Percentiles rank a stretch among this genome's conserved stretches.
phyloP scores from a whole-genome alignment of 306 rosid species.

The Corylus americana region DNA sequence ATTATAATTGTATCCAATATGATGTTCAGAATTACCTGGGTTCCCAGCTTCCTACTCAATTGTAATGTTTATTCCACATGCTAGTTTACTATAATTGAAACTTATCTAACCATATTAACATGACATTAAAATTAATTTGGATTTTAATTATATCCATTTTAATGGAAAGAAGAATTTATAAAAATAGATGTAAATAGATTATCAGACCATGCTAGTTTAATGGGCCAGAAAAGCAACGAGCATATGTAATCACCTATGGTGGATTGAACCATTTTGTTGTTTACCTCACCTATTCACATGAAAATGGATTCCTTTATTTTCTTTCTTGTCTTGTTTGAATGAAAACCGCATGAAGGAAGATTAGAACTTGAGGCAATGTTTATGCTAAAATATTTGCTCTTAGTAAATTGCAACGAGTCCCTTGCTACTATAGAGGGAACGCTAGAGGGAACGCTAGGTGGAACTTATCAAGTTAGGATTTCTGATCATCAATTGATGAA shows the following conservation, averaged over 20 bases:
- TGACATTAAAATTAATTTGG: not conserved
- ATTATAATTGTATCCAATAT: not conserved
- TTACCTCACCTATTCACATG: not conserved
- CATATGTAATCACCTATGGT: not conserved
- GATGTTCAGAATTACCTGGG: not conserved
- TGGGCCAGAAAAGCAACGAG: not conserved
- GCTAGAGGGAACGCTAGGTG: too few relatives aligned
- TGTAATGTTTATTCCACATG: not conserved
- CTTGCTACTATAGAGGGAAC: too few relatives aligned
- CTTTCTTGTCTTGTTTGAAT: too few relatives aligned
- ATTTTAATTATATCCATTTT: not conserved
- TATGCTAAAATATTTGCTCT: too few relatives aligned
- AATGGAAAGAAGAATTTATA: not conserved
- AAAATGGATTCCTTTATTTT: not conserved
- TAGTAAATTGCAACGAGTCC: too few relatives aligned
- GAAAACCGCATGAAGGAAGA: not conserved
- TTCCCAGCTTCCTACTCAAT: not conserved
- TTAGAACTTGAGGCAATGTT: not conserved
- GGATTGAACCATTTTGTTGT: not conserved
- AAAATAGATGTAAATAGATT: not conserved
- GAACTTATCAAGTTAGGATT: too few relatives aligned
- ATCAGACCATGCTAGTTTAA: not conserved
- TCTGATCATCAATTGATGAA: too few relatives aligned
- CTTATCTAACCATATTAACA: not conserved
- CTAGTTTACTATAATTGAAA: not conserved